phyloP scores from a whole-genome alignment of 2,329 filamentous ascomycete species.

The Dothiorella sarmentorum region DNA sequence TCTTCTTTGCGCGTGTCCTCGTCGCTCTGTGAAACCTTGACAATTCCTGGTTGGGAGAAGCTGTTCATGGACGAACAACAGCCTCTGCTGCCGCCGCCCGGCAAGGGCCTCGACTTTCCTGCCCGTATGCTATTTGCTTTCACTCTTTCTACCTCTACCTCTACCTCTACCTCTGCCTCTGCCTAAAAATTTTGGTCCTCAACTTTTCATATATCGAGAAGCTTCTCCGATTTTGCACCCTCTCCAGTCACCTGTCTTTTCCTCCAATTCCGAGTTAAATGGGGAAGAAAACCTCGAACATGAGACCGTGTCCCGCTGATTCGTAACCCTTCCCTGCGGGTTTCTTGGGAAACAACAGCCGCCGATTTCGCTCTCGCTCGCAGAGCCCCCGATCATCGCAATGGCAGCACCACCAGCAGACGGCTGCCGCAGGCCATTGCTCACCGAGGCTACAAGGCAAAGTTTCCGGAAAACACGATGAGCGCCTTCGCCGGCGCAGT shows the following conservation, averaged over 20 bases:
- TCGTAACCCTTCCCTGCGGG: not conserved
- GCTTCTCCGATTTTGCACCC: too few relatives aligned
- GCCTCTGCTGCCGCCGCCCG: not conserved
- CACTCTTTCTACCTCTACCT: not conserved
- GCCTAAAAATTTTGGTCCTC: not conserved
- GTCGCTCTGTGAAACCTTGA: not conserved
- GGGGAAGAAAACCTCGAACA: not conserved
- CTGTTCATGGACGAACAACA: slow-evolving; percentile 12
- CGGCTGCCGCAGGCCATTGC: slow-evolving; percentile 68
- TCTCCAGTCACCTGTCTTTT: not conserved
- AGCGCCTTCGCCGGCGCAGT: slow-evolving; percentile 72
- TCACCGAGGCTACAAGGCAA: slow-evolving; percentile 74
- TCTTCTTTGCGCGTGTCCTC: slow-evolving; percentile 4
- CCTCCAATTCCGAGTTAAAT: not conserved
- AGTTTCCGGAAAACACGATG: slow-evolving; percentile 83
- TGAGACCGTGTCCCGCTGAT: not conserved
- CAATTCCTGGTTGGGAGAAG: not conserved
- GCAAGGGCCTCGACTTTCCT: not conserved
- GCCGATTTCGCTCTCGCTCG: slow-evolving; percentile 35
- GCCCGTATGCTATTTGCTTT: not conserved
- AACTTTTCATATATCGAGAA: not conserved
- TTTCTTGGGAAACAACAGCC: slow-evolving; percentile 21
- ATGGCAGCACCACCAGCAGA: slow-evolving; percentile 27
- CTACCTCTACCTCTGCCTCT: too few relatives aligned
- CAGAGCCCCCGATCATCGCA: slow-evolving; percentile 25